Base-by-base conservation (phyloP, 2,329 filamentous ascomycete species). In the Penicillium sp. region DNA sequence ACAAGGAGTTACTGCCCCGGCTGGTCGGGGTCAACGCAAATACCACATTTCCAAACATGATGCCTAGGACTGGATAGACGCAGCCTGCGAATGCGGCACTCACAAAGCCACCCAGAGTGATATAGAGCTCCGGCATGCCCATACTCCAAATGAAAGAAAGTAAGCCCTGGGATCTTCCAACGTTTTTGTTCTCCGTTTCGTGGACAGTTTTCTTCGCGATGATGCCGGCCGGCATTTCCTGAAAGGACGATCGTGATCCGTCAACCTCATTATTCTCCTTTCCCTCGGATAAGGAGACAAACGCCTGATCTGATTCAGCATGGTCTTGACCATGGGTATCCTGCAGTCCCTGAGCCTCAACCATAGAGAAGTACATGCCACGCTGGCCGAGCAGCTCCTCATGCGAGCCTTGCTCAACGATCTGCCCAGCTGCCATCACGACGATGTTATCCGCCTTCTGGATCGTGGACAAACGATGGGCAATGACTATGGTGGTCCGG, bases 381-480 rank as follows among this genome's bases (percentile, higher is more conserved):
- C 13, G 81, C 78, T 0, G 82, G 4, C 22, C n/a, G 26, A 64
- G 26, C 0, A 67, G 28, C 17, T 67, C 59, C 1, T 51, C n/a
- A 35, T 85, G 83, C 0, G 79, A 81, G 17, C 84, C 84, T 38
- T 78, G 75, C 68, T 86, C 84, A 12, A 80, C 78, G 0, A 84
- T 81, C 56, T 75, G 53, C 22, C 63, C 61, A n/a, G 56, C 37
- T 4, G 56, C 44, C 57, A 67, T 60, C n/a, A 65, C 65, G 8
- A 67, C 56, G 22, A 67, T 67, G 4, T 64, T 64, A 24, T 66
- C 59, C 10, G 65, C 61, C n/a, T 62, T 61, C 22, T 45, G 53
- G 30, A 67, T 64, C 4, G 63, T 67, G 7, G 65, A 65, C 2
- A 67, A 37, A 28, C 65, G 54, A 30, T 67, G 65, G 5, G 65